Evolutionary conservation across 164 flowering plant genomes (phyloP), one percentile per base, ranked within the genome.

Genomic region (Taxillus chinensis): DNA sequence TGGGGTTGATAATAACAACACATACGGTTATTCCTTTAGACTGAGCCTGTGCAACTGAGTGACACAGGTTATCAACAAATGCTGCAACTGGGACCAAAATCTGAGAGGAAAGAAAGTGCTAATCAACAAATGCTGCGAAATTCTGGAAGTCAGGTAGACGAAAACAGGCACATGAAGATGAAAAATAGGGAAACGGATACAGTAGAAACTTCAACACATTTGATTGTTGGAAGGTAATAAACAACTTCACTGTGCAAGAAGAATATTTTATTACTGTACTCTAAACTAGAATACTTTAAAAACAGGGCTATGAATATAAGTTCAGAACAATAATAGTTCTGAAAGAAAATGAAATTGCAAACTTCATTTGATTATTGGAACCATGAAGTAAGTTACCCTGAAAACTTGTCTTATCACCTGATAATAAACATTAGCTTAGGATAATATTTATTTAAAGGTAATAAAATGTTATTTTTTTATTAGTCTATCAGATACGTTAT

Each of bases 1-100:
- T 97, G 55, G 99, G 99, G 77, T 93, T 93, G 71, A 93, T 93
- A 66, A 93, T 93, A 61, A 90, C 99, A 9, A 55, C 67, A 68
- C 93, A 83, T 54, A 93, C 99, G 61, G 86, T 87, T 64, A 89
- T 84, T 73, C 96, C 97, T 60, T 80, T 82, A 17, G 69, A 73
- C 60, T 81, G 89, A 64, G 99, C 92, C 68, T 79, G 63, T 56
- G 83, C 77, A 70, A 89, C 83, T 56, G 99, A 77, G 55, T 82
- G 80, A 45, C 86, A 86, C 64, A 90, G 79, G 70, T 86, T 77
- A 69, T 75, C 73, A 41, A 89, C 61, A 70, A 90, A 93, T 66
- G 89, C 97, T 42, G 99, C 97, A 68, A 93, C 99, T 50, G 99
- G 97, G 61, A 90, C 99, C 75, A 93, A 69, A 68, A 93, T 75